Conservation (phyloP, 2,329 filamentous ascomycete species). For the Nectriaceae sp. region DNA sequence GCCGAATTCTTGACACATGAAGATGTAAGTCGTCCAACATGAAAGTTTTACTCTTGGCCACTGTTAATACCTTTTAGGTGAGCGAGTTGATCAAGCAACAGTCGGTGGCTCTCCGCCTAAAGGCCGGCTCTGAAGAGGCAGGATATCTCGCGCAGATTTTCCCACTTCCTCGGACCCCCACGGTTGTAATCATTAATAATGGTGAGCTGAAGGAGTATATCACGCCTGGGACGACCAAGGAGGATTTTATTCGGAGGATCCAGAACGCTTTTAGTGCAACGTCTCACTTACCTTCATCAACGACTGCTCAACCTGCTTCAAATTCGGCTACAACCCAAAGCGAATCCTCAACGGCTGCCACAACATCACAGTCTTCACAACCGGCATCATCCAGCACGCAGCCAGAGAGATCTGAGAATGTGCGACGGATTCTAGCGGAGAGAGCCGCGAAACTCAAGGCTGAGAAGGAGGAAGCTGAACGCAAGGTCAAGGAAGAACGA, state of each 20-base stretch:
- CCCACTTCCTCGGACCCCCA: conserved; percentile 76
- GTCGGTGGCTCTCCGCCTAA: conserved; percentile 70
- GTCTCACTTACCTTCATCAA: conserved; percentile 11
- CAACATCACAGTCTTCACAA: conserved; percentile 17
- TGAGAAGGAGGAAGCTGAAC: conserved; percentile 46
- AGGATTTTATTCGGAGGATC: conserved; percentile 61
- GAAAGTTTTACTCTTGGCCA: background rate
- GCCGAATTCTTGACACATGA: conserved; percentile 63
- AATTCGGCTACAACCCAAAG: conserved; percentile 18
- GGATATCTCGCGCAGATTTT: conserved; percentile 81
- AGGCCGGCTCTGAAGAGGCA: conserved; percentile 76
- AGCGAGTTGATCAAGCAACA: conserved; percentile 58
- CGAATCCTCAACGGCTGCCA: conserved; percentile 19
- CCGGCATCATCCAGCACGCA: conserved; percentile 19
- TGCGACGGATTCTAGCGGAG: conserved; percentile 49
- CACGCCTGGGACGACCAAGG: conserved; percentile 60
- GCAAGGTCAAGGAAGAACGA: conserved; percentile 52
- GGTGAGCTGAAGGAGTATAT: conserved; percentile 79
- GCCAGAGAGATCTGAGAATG: conserved; percentile 33
- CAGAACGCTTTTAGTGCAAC: conserved; percentile 35
- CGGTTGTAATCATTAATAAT: conserved; percentile 77
- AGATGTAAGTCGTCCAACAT: conserved; percentile 45
- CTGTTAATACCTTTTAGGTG: conserved; percentile 45
- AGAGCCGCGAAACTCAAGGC: conserved; percentile 47
- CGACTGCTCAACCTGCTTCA: conserved; percentile 16